Percentiles rank a stretch among this genome's conserved stretches.
Evolutionary conservation across 345 rosid genomes (phyloP).

Genomic region (Draba incana): DNA sequence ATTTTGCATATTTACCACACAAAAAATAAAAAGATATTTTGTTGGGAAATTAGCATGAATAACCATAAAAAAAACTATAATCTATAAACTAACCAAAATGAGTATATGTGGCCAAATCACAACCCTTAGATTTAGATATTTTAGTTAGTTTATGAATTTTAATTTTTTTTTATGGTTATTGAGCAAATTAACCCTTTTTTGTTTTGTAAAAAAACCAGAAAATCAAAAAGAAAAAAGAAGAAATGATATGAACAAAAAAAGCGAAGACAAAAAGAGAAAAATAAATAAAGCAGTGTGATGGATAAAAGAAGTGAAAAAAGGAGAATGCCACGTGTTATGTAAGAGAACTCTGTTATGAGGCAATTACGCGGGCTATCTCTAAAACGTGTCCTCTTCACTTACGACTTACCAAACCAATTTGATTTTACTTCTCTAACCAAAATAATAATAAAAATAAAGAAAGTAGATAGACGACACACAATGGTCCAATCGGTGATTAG

Average conservation of each 20-base stretch:
- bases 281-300: constrained; percentile 33
- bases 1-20: no score
- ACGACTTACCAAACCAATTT: constrained; percentile 38
- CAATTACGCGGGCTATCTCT: constrained; percentile 37
- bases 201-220: neutral
- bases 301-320: constrained; percentile 7
- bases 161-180: no score
- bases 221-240: neutral
- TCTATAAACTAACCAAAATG: no score
- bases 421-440: constrained; percentile 35
- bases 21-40: neutral
- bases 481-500: constrained; percentile 43
- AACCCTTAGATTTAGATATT: no score
- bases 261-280: constrained; percentile 16
- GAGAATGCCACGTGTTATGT: constrained; percentile 37
- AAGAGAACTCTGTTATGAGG: constrained; percentile 31
- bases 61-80: no score
- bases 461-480: constrained; percentile 31
- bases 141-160: no score
- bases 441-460: neutral
- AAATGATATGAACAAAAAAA: constrained; percentile 19
- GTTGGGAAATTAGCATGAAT: no score
- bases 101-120: no score
- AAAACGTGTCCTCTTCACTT: constrained; percentile 47
- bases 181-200: no score